Base-by-base conservation (phyloP, 345 rosid species). In the Eucalyptus cloeziana region DNA sequence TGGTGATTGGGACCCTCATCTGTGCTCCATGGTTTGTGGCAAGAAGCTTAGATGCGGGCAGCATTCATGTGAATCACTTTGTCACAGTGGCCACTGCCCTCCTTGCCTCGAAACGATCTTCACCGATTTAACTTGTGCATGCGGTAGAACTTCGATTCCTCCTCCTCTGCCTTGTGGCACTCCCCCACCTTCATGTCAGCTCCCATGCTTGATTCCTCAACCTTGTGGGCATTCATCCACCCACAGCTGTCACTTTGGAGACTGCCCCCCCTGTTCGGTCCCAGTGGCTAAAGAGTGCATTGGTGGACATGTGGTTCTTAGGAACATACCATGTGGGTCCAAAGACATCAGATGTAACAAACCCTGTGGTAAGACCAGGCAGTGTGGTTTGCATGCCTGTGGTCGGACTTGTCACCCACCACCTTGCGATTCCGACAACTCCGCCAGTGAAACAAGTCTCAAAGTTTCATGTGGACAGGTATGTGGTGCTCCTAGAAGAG, bases 151-250 rank as follows among this genome's bases (percentile, higher is more conserved):
- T 85, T 95, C 97, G 49, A 94, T 98, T 88, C 97, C 99, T 91
- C 99, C 99, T 87, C 99, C 99, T 86, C 90, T 94, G 92, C 98
- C 99, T 22, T 97, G 99, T 87, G 99, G 99, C 80, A 97, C 99
- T 11, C 95, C 98, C 89, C 92, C 92, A 2, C 99, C 99, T 90
- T 93, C 96, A 50, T 98, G 99, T 90, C 99, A 97, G 91, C 96
- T 96, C 60, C 94, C 95, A 30, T 98, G 99, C 88, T 92, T 94
- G 7, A 91, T 95, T 92, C 95, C 96, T 40, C 99, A 94, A 91
- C 93, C 96, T 86, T 96, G 99, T 89, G 99, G 99, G 85, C 99
- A 97, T 93, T 86, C 95, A 83, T 93, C 99, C 71, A 92, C 97
- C n/a, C 99, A 98, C 89, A 94, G 96, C 91, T 98, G 98, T 92